A percentile compares a stretch with the other conserved stretches of the same genome.
These are phyloP conservation scores for Naegleria fowleri DNA, from an alignment of 208 protist species.

Conservation along the genomic window DNA sequence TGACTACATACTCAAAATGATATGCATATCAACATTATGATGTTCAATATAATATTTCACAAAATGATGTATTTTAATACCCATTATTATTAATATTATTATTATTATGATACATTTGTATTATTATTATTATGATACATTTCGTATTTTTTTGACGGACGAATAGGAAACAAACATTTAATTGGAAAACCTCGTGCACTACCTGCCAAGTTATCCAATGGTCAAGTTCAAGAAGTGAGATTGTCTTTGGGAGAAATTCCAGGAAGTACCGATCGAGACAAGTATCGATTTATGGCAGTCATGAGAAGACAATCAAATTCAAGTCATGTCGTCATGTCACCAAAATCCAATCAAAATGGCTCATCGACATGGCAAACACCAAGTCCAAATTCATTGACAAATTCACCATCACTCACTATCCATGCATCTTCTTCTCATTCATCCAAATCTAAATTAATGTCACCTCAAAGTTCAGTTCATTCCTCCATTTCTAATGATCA, in stretches of 20 bases:
- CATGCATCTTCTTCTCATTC: neutral
- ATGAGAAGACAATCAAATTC: neutral
- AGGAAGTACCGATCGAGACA: neutral
- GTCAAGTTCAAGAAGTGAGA: neutral
- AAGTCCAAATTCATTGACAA: too few relatives aligned
- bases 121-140: too few relatives aligned
- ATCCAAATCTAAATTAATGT: neutral
- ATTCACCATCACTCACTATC: neutral
- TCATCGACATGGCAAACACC: too few relatives aligned
- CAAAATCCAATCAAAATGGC: too few relatives aligned
- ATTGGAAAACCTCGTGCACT: neutral
- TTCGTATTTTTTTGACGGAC: too few relatives aligned
- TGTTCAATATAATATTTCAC: too few relatives aligned
- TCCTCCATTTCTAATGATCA: neutral
- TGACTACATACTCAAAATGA: too few relatives aligned
- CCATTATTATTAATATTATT: too few relatives aligned
- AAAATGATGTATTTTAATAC: too few relatives aligned
- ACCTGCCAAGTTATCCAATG: neutral
- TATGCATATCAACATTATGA: too few relatives aligned
- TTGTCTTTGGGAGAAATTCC: neutral
- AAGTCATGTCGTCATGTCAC: too few relatives aligned
- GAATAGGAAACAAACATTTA: neutral
- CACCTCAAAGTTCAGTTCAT: neutral
- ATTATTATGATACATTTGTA: too few relatives aligned
- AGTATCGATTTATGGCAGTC: neutral